phyloP scores from a whole-genome alignment of 139 green algal species.

The Coelastrella sp. region DNA sequence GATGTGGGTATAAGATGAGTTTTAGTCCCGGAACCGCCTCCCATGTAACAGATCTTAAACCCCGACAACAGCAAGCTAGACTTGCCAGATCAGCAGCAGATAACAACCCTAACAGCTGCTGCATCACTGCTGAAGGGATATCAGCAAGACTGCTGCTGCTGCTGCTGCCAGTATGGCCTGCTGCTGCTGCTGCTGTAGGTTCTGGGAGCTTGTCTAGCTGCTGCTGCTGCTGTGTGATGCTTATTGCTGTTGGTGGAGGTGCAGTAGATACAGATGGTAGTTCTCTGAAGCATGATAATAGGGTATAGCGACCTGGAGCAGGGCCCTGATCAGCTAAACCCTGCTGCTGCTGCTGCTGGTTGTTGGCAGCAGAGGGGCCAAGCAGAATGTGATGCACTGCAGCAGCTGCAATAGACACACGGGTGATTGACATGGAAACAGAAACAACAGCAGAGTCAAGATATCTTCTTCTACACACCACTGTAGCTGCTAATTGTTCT shows the following conservation, averaged over 20 bases:
- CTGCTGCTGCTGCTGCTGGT: constrained; percentile 17
- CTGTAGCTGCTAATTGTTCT: not conserved
- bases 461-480: too few relatives aligned
- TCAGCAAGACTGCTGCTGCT: constrained; percentile 32
- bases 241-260: not conserved
- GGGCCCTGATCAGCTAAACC: not conserved
- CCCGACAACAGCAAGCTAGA: constrained; percentile 50
- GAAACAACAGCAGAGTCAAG: too few relatives aligned
- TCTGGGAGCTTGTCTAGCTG: not conserved
- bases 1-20: constrained; percentile 75
- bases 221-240: constrained; percentile 32
- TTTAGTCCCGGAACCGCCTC: constrained; percentile 68
- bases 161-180: not conserved
- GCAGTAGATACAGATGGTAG: constrained; percentile 42
- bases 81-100: constrained; percentile 46
- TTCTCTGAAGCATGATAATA: constrained; percentile 56
- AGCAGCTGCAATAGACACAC: not conserved
- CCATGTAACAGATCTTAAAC: constrained; percentile 44
- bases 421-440: too few relatives aligned
- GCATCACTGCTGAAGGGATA: constrained; percentile 49
- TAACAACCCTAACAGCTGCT: constrained; percentile 45
- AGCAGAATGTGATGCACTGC: not conserved
- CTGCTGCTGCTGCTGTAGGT: constrained; percentile 9
- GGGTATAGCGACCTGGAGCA: constrained; percentile 12
- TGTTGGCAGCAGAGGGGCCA: not conserved